Conservation (phyloP, 371 early-diverging fungal genomes). For the Lichtheimia ornata region DNA sequence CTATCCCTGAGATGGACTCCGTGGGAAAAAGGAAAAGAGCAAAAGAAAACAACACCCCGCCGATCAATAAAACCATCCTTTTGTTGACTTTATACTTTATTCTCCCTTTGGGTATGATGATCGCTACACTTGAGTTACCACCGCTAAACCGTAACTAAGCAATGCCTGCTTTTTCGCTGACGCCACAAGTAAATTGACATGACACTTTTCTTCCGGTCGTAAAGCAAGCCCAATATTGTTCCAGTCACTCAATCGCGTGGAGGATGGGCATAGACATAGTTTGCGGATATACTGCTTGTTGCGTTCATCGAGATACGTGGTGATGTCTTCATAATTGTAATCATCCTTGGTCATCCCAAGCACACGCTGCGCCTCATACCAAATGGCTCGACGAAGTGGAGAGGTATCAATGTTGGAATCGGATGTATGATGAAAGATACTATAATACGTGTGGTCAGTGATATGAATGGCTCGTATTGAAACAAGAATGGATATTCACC, state of each 20-base stretch:
- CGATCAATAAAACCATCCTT: no score
- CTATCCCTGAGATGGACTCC: no score
- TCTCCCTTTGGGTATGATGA: no score
- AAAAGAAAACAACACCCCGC: no score
- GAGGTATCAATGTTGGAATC: constrained; percentile 61
- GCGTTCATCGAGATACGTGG: constrained; percentile 47
- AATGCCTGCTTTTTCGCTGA: constrained; percentile 66
- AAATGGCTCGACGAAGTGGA: constrained; percentile 65
- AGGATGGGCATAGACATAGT: constrained; percentile 46
- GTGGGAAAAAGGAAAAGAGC: no score
- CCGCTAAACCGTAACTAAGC: constrained; percentile 52
- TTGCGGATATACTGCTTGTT: constrained; percentile 54
- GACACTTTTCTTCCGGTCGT: constrained; percentile 70
- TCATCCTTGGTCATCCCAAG: constrained; percentile 67
- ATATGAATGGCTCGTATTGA: neutral
- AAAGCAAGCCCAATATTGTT: constrained; percentile 59
- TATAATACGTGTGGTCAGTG: constrained; percentile 6
- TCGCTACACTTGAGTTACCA: constrained; percentile 21
- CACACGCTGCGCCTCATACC: constrained; percentile 62
- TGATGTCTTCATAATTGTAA: constrained; percentile 57
- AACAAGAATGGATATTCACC: constrained; percentile 30
- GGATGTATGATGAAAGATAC: constrained; percentile 48
- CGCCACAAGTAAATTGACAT: constrained; percentile 61
- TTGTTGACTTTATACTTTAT: no score
- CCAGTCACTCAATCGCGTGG: constrained; percentile 54